These are phyloP conservation scores for Circinella umbellata DNA, from an alignment of 371 early-diverging fungal species.

Conservation along the genomic window DNA sequence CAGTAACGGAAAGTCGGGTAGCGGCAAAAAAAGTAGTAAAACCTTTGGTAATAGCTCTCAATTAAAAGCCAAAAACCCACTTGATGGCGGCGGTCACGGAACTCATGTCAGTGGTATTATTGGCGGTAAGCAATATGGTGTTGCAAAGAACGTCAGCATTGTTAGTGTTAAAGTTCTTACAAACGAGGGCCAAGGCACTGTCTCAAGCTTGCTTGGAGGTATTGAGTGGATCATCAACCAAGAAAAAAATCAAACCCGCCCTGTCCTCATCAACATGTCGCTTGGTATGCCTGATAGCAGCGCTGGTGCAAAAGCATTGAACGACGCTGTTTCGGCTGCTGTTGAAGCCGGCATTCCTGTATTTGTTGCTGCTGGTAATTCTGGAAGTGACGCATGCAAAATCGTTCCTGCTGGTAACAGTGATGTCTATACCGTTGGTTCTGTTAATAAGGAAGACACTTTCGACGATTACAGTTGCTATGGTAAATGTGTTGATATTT, in stretches of 20 bases:
- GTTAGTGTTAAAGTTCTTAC: constrained; percentile 88
- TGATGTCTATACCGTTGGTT: constrained; percentile 72
- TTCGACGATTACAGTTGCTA: constrained; percentile 54
- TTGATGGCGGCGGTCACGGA: constrained; percentile 24
- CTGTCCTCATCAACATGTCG: constrained; percentile 65
- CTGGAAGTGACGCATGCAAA: constrained; percentile 64
- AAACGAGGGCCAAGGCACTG: constrained; percentile 66
- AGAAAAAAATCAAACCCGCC: constrained; percentile 34
- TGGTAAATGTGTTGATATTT: constrained; percentile 67
- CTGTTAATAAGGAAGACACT: constrained; percentile 54
- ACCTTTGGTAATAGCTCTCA: constrained; percentile 15
- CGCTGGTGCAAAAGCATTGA: constrained; percentile 23
- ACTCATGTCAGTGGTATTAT: constrained; percentile 87
- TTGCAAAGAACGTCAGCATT: constrained; percentile 86
- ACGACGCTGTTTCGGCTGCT: constrained; percentile 52
- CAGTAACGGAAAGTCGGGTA: constrained; percentile 51
- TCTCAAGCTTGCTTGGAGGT: constrained; percentile 72
- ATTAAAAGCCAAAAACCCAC: background rate
- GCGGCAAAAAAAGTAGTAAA: constrained; percentile 24
- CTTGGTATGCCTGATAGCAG: constrained; percentile 44
- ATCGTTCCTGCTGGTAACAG: constrained; percentile 68
- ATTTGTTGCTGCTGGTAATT: constrained; percentile 83
- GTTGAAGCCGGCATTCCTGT: constrained; percentile 58
- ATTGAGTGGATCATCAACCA: constrained; percentile 67
- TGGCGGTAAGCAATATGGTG: constrained; percentile 79